Conservation (phyloP, 306 rosid species). For the Castanea sativa region DNA sequence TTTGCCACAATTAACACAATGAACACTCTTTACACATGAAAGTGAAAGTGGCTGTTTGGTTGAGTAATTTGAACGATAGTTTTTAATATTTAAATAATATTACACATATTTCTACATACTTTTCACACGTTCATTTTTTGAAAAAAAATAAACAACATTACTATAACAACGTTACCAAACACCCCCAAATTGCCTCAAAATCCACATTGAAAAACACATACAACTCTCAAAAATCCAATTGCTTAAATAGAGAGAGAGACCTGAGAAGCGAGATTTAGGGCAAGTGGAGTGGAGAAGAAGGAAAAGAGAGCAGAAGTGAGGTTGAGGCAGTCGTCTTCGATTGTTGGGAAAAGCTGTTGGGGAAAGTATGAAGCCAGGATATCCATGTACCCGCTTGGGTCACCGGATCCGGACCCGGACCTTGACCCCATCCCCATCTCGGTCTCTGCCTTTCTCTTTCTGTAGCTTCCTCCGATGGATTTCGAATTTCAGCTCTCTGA, state of each 20-base stretch:
- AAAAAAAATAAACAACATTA: no score
- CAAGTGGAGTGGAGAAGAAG: slow-evolving; percentile 57
- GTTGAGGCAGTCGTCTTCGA: slow-evolving; percentile 57
- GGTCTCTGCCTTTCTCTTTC: not conserved
- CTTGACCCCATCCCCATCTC: slow-evolving; percentile 8
- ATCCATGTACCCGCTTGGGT: slow-evolving; percentile 24
- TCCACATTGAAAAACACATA: not conserved
- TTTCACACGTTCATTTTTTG: no score
- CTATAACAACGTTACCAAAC: no score
- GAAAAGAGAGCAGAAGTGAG: slow-evolving; percentile 54
- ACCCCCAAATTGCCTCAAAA: no score
- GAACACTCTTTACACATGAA: no score
- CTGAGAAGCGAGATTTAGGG: slow-evolving; percentile 54
- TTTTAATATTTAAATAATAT: no score
- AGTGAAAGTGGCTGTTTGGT: no score
- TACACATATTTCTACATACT: no score
- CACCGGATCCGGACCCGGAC: slow-evolving; percentile 12
- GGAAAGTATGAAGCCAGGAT: slow-evolving; percentile 56
- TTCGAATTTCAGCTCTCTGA: not conserved
- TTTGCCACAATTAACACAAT: no score
- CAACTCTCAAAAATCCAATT: not conserved
- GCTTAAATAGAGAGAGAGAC: slow-evolving; percentile 11
- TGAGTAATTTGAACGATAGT: no score
- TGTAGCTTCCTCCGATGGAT: not conserved
- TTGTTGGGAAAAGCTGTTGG: slow-evolving; percentile 42